Evolutionary conservation across 139 green algal species (phyloP), one percentile per base, ranked within the genome.

Genomic region (Volvox reticuliferus): DNA sequence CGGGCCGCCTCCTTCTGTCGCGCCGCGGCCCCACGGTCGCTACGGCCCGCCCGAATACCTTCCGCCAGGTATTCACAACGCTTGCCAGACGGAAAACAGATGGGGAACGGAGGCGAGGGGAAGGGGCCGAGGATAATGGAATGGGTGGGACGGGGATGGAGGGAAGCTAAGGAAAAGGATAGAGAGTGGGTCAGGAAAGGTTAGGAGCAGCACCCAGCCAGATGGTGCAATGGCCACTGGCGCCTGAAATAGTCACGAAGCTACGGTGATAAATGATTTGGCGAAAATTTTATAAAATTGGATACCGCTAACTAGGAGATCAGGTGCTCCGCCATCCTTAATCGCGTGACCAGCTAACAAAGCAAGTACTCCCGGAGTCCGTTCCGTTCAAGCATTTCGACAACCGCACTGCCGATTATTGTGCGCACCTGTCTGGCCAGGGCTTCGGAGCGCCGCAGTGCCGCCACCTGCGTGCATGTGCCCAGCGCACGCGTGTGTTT

Each of bases 51-150:
- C 37, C 85, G 37, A 30, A 89, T 44, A 18, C 69, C 85, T 1
- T 82, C 37, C 0, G 85, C 85, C 69, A 89, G 12, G 85, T 89
- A 89, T 68, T 89, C 85, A 50, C 85, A 89, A 68, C 85, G 85
- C 85, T 89, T 37, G 63, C 2, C 44, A 5, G 44, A 55, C 44
- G 44, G 44, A 9, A 55, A 14, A 55, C 44, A 9, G 5, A 55
- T 55, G 44, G 44, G 44, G 44, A 55, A 9, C 5, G 44, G 44
- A 55, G 44, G 65, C 6, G 12, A 3, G 65, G 65, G 65, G 12
- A 28, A 12, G 24, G 65, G 65, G 65, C 2, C 21, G 21, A n/a
- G n/a, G n/a, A n/a, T n/a, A n/a, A 28, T 73, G 65, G 24, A 28
- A 73, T 5, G 65, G 12, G 12, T 2, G 65, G 12, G 65, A 28